A percentile compares a stretch with the other conserved stretches of the same genome.
phyloP scores from a whole-genome alignment of 177 flowering plant species.

The Vitis hybrid region DNA sequence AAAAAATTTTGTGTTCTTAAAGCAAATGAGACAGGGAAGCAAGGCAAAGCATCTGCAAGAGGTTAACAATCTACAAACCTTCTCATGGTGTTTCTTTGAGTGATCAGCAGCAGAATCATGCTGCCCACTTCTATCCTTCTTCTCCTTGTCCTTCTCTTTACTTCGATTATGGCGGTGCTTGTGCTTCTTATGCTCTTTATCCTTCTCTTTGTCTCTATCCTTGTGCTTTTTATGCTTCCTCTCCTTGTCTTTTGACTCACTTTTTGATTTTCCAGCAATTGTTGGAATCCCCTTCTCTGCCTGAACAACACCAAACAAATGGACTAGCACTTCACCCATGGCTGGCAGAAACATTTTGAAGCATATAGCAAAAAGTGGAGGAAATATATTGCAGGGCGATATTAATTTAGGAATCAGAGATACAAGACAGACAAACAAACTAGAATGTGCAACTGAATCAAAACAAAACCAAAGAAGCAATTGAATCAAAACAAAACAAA shows the following conservation, averaged over 20 bases:
- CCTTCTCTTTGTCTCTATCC: conserved; percentile 84
- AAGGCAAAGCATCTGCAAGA: neutral
- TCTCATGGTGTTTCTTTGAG: conserved; percentile 76
- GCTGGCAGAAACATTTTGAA: neutral
- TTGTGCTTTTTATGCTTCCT: conserved; percentile 86
- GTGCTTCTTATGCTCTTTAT: conserved; percentile 92
- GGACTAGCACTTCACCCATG: neutral
- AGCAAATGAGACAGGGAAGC: neutral
- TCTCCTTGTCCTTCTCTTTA: conserved; percentile 85
- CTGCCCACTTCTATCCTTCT: conserved; percentile 72
- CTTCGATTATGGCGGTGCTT: conserved; percentile 84
- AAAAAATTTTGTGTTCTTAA: neutral
- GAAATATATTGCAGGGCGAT: neutral
- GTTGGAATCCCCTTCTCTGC: conserved; percentile 87
- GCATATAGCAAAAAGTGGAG: neutral
- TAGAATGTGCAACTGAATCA: neutral
- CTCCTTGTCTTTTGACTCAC: conserved; percentile 83
- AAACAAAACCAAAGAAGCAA: conserved; percentile 3
- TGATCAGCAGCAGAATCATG: conserved; percentile 65
- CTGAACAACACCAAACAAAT: conserved; percentile 34
- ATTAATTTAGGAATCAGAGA: neutral
- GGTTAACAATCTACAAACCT: conserved; percentile 40
- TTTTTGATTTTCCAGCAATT: conserved; percentile 60
- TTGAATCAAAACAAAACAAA: neutral
- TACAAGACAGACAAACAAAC: neutral